Conservation (phyloP, 2,329 filamentous ascomycete genomes). For the Didymella pinodella region DNA sequence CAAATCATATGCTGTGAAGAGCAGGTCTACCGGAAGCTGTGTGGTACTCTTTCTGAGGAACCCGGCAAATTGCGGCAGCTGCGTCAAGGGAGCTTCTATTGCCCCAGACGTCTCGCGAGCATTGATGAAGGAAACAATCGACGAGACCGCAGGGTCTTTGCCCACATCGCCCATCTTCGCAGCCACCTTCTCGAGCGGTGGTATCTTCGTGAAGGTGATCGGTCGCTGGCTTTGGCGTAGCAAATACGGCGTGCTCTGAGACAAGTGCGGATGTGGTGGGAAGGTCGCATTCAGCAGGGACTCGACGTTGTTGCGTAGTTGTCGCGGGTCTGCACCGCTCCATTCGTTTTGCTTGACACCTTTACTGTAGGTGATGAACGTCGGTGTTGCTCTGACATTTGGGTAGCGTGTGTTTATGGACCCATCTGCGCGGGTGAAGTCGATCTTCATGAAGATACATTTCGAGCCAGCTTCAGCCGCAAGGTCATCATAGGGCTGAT, state of each 20-base stretch:
- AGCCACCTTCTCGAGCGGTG: slow-evolving; percentile 82
- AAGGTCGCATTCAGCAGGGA: slow-evolving; percentile 78
- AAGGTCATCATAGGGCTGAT: slow-evolving; percentile 81
- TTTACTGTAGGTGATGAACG: slow-evolving; percentile 83
- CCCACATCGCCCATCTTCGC: slow-evolving; percentile 75
- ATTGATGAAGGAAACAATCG: slow-evolving; percentile 76
- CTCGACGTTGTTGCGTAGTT: slow-evolving; percentile 74
- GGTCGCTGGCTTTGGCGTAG: slow-evolving; percentile 69
- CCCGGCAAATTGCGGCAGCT: slow-evolving; percentile 69
- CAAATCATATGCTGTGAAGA: slow-evolving; percentile 88
- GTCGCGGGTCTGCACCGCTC: slow-evolving; percentile 75
- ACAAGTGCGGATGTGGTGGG: slow-evolving; percentile 77
- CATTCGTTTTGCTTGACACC: slow-evolving; percentile 81
- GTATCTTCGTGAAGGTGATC: slow-evolving; percentile 79
- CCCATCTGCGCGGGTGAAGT: slow-evolving; percentile 72
- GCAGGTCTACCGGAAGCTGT: slow-evolving; percentile 66
- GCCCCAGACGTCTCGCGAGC: slow-evolving; percentile 65
- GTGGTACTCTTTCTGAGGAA: slow-evolving; percentile 66
- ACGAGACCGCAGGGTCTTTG: slow-evolving; percentile 67
- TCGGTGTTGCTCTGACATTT: slow-evolving; percentile 78
- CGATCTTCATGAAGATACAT: slow-evolving; percentile 80
- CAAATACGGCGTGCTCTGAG: slow-evolving; percentile 74
- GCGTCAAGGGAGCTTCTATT: slow-evolving; percentile 73
- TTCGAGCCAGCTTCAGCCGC: slow-evolving; percentile 75
- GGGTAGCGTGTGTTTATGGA: slow-evolving; percentile 67